A percentile compares a stretch with the other conserved stretches of the same genome.
These are phyloP conservation scores for Bertia moriformis DNA, from an alignment of 2,329 filamentous ascomycete genomes.

Conservation along the genomic window DNA sequence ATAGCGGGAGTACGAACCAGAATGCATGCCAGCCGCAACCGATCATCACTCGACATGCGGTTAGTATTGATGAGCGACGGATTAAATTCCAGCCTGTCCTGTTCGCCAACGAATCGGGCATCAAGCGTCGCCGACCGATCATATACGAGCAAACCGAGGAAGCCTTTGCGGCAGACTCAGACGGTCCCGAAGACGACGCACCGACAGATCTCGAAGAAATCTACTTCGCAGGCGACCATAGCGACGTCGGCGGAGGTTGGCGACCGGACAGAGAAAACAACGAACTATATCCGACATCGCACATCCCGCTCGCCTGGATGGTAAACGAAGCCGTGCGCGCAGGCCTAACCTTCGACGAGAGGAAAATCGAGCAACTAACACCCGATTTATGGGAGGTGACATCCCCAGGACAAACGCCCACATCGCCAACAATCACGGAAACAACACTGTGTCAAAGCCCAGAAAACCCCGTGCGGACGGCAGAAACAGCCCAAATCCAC, in stretches of 20 bases:
- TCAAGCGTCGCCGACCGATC: background rate
- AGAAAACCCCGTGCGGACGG: background rate
- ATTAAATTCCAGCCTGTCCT: slow-evolving; percentile 20
- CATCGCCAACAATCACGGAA: too few relatives aligned
- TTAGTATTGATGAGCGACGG: slow-evolving; percentile 30
- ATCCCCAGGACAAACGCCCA: too few relatives aligned
- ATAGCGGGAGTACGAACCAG: slow-evolving; percentile 23
- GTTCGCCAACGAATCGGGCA: background rate
- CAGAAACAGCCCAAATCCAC: slow-evolving; percentile 19
- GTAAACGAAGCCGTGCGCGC: slow-evolving; percentile 38
- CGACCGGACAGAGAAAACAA: too few relatives aligned
- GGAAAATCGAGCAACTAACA: slow-evolving; percentile 29
- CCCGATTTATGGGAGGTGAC: too few relatives aligned
- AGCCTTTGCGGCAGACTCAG: background rate
- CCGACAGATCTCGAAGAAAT: slow-evolving; percentile 44
- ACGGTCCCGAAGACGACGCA: background rate
- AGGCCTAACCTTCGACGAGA: slow-evolving; percentile 36
- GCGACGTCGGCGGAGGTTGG: slow-evolving; percentile 46
- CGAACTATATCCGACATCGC: slow-evolving; percentile 22
- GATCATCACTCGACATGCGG: slow-evolving; percentile 26
- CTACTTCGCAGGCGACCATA: slow-evolving; percentile 44
- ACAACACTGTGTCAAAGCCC: background rate
- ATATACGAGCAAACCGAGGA: too few relatives aligned
- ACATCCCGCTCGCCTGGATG: slow-evolving; percentile 43
- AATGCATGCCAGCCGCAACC: too few relatives aligned